Conservation (phyloP, 164 flowering plant genomes). For the Vitis rupestris region DNA sequence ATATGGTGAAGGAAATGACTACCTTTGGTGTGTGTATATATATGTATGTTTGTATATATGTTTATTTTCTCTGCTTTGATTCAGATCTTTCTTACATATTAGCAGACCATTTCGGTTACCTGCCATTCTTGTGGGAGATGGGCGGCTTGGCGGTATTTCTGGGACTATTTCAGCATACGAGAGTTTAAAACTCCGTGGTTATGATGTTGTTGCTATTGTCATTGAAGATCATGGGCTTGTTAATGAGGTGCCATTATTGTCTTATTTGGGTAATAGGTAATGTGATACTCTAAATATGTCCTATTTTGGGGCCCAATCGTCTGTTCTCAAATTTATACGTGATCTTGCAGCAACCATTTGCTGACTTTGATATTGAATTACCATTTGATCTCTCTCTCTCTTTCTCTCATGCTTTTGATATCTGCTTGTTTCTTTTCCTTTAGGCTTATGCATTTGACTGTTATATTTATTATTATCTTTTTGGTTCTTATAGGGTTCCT, state of each 20-base stretch:
- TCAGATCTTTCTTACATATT: not conserved
- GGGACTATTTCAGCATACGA: constrained; percentile 93
- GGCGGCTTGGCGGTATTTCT: constrained; percentile 93
- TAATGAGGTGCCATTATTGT: constrained; percentile 66
- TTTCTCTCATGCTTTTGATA: not conserved
- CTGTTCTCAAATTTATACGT: too few relatives aligned
- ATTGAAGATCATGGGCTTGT: constrained; percentile 81
- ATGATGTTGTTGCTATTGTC: constrained; percentile 82
- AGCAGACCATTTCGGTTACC: constrained; percentile 88
- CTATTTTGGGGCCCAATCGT: not conserved
- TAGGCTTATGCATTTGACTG: not conserved
- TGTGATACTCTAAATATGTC: not conserved
- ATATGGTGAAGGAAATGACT: too few relatives aligned
- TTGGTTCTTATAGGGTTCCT: constrained; percentile 50
- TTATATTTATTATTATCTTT: not conserved
- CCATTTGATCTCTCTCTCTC: too few relatives aligned
- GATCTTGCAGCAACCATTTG: too few relatives aligned
- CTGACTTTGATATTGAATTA: too few relatives aligned
- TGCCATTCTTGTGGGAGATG: constrained; percentile 94
- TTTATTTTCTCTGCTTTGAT: not conserved
- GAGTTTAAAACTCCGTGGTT: constrained; percentile 80
- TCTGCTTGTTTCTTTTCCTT: not conserved
- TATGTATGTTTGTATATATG: too few relatives aligned
- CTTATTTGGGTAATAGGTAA: constrained; percentile 78
- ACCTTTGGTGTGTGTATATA: too few relatives aligned